Conservation (phyloP, 1,284 basidiomycete species). For the Apiotrichum mycotoxinovorans region DNA sequence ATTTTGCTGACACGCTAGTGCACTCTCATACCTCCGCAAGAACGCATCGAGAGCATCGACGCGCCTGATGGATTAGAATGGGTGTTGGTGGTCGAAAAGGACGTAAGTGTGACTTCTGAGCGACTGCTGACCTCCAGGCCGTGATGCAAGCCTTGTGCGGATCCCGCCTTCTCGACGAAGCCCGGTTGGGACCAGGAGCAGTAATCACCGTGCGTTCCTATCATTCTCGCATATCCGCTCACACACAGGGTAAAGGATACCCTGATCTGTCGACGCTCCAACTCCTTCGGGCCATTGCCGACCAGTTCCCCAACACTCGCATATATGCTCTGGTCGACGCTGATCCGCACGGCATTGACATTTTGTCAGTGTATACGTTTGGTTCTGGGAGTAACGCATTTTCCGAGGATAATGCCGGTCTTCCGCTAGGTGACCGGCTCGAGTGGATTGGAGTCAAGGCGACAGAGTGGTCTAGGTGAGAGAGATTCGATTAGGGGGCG, state of each 20-base stretch:
- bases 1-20: slow-evolving; percentile 53
- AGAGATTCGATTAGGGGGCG: too few species aligned
- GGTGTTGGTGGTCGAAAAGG: slow-evolving; percentile 87
- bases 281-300: slow-evolving; percentile 66
- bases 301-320: slow-evolving; percentile 64
- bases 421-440: slow-evolving; percentile 64
- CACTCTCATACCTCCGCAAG: slow-evolving; percentile 67
- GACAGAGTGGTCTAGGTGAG: slow-evolving; percentile 54
- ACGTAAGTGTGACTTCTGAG: slow-evolving; percentile 53
- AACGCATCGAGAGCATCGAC: slow-evolving; percentile 63
- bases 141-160: slow-evolving; percentile 77
- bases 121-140: slow-evolving; percentile 56
- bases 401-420: slow-evolving; percentile 46
- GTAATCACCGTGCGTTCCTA: slow-evolving; percentile 41
- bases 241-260: slow-evolving; percentile 82
- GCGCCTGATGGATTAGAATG: slow-evolving; percentile 60
- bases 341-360: slow-evolving; percentile 85
- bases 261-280: slow-evolving; percentile 85
- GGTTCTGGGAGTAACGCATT: slow-evolving; percentile 31
- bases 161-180: slow-evolving; percentile 54
- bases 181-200: slow-evolving; percentile 40
- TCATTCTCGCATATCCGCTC: slow-evolving; percentile 18
- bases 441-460: slow-evolving; percentile 75
- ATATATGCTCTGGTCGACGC: slow-evolving; percentile 78
- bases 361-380: slow-evolving; percentile 71